A percentile compares a stretch with the other conserved stretches of the same genome.
phyloP scores from a whole-genome alignment of 2,329 filamentous ascomycete species.

The Verticillium klebahnii region DNA sequence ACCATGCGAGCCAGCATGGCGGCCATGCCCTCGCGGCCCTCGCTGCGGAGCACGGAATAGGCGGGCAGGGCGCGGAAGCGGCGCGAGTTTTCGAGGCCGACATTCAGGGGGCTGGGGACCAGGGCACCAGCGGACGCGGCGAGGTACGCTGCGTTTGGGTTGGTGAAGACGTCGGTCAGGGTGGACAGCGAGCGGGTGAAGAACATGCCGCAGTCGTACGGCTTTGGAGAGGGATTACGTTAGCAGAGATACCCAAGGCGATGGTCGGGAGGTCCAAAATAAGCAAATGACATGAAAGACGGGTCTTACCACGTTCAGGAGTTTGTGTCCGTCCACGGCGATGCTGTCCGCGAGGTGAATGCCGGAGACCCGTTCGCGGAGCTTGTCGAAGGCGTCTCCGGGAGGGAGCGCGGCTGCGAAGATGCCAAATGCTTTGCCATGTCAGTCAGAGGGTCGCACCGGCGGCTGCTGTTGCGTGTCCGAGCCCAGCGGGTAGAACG shows the following conservation, averaged over 20 bases:
- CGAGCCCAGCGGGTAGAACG: background rate
- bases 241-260: background rate
- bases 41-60: constrained; percentile 72
- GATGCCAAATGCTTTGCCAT: constrained; percentile 68
- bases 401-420: constrained; percentile 65
- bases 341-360: constrained; percentile 84
- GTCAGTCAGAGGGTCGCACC: background rate
- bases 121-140: constrained; percentile 29
- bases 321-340: constrained; percentile 80
- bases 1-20: constrained; percentile 71
- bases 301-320: constrained; percentile 74
- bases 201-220: constrained; percentile 91
- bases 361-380: constrained; percentile 51
- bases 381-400: constrained; percentile 47
- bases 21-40: constrained; percentile 65
- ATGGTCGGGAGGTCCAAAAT: background rate
- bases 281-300: background rate
- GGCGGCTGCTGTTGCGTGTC: background rate
- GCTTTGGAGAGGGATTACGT: constrained; percentile 34
- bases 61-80: constrained; percentile 88
- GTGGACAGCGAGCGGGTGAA: constrained; percentile 61
- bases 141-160: constrained; percentile 83
- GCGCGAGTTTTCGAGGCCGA: constrained; percentile 86
- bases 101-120: constrained; percentile 79
- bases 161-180: constrained; percentile 65